Conservation (phyloP, 23 red algal species). For the Gracilariopsis chorda region DNA sequence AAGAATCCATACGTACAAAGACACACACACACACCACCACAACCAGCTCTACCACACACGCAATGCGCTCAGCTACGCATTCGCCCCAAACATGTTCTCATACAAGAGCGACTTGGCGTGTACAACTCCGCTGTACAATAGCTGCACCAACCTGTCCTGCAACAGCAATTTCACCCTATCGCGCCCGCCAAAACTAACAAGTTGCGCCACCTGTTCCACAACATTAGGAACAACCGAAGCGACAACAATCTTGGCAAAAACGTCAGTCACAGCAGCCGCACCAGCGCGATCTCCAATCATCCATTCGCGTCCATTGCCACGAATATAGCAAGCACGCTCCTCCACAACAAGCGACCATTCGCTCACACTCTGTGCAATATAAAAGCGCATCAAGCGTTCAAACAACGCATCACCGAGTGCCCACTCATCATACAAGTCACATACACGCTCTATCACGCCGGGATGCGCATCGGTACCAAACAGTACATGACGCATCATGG, state of each 20-base stretch:
- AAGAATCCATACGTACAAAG: too few relatives aligned
- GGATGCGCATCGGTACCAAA: not conserved
- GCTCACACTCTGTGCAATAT: not conserved
- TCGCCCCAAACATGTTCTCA: not conserved
- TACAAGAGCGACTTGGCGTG: not conserved
- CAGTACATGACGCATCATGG: not conserved
- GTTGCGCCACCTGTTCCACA: not conserved
- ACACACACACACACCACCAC: too few relatives aligned
- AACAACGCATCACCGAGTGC: not conserved
- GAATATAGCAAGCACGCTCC: not conserved
- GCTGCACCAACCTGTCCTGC: not conserved
- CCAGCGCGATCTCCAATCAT: not conserved
- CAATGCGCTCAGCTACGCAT: too few relatives aligned
- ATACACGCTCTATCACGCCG: not conserved
- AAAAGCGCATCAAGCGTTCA: not conserved
- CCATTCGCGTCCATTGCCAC: not conserved
- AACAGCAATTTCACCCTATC: not conserved
- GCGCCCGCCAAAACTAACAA: not conserved
- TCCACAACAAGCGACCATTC: not conserved
- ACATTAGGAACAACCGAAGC: not conserved
- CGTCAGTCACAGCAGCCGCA: not conserved
- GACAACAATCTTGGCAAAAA: constrained; percentile 4
- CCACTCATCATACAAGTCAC: constrained; percentile 34
- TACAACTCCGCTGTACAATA: not conserved
- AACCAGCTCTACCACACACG: too few relatives aligned